Evolutionary conservation across 805 yeast genomes (phyloP), one percentile per base, ranked within the genome.

Genomic region (Ogataea henricii): DNA sequence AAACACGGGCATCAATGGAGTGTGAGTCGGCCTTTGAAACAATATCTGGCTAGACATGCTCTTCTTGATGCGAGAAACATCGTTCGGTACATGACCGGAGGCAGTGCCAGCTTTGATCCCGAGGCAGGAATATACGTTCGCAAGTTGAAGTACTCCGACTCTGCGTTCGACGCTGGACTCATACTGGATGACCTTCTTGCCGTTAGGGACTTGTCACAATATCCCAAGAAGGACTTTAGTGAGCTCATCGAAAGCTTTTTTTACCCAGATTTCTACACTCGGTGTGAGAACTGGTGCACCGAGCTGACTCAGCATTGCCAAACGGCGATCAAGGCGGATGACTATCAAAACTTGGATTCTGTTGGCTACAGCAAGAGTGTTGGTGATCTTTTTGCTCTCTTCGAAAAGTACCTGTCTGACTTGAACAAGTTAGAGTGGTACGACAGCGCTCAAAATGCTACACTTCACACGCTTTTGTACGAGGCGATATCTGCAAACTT

Each of bases 311-410:
- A 38, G 6, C 48, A 40, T 22, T 47, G 51, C 12, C 14, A 27
- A 1, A 40, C 35, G 21, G 50, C 52, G 1, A 38, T 57, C 6
- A 20, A 42, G 14, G 20, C 40, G 1, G 59, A 57, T 25, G 14
- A 27, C 9, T 57, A 39, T 30, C 29, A 43, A 20, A 46, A 52
- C 20, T n/a, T 51, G 40, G 43, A 45, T 12, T 36, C 45, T 32
- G 52, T 43, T 18, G 53, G 54, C 4, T 54, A 47, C 39, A 50
- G 55, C 30, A 21, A 25, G 12, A 48, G 60, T 40, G 57, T 56
- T 10, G 34, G 30, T 2, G 40, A 46, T 9, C 16, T 52, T 9
- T 54, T 52, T 42, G 47, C 43, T 10, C 34, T 52, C n/a, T 49
- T 52, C 43, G 56, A 54, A 27, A 43, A 32, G 21, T 40, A 45